A percentile compares a stretch with the other conserved stretches of the same genome.
phyloP scores from a whole-genome alignment of 1,284 basidiomycete genomes.

The Limonomyces culmigenus region DNA sequence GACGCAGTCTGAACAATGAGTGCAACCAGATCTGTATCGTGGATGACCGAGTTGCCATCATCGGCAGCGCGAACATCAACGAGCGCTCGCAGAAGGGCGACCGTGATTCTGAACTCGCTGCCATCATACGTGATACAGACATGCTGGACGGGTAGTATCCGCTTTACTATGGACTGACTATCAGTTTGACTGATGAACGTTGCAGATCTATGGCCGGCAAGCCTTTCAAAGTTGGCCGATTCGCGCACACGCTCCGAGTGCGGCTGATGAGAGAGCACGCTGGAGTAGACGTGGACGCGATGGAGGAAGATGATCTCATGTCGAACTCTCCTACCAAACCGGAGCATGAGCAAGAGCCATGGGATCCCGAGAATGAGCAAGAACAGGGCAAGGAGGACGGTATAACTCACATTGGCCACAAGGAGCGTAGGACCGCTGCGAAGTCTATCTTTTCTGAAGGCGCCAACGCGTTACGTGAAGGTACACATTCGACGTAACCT shows the following conservation, averaged over 20 bases:
- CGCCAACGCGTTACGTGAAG: conserved; percentile 27
- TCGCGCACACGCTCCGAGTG: conserved; percentile 87
- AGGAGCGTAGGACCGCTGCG: conserved; percentile 18
- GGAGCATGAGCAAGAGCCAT: conserved; percentile 40
- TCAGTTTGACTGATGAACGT: conserved; percentile 7
- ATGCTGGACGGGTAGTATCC: conserved; percentile 77
- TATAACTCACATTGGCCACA: conserved; percentile 21
- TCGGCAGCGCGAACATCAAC: conserved; percentile 99
- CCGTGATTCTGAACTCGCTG: conserved; percentile 89
- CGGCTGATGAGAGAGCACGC: conserved; percentile 95
- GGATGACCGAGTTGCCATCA: conserved; percentile 92
- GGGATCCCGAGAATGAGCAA: conserved; percentile 77
- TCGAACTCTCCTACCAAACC: conserved; percentile 32
- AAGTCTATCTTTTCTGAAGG: conserved; percentile 20
- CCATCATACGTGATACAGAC: conserved; percentile 90
- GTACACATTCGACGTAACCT: conserved; percentile 15
- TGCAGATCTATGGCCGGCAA: conserved; percentile 81
- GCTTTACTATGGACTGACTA: background rate
- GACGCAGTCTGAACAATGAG: background rate
- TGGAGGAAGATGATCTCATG: conserved; percentile 67
- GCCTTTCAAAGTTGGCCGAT: conserved; percentile 91
- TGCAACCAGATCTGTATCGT: conserved; percentile 61
- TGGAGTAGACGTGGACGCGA: conserved; percentile 85
- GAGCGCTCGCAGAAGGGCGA: conserved; percentile 93
- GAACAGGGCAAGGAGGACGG: conserved; percentile 23